Evolutionary conservation across 306 rosid species (phyloP).

Genomic region (Cucumis hystrix): DNA sequence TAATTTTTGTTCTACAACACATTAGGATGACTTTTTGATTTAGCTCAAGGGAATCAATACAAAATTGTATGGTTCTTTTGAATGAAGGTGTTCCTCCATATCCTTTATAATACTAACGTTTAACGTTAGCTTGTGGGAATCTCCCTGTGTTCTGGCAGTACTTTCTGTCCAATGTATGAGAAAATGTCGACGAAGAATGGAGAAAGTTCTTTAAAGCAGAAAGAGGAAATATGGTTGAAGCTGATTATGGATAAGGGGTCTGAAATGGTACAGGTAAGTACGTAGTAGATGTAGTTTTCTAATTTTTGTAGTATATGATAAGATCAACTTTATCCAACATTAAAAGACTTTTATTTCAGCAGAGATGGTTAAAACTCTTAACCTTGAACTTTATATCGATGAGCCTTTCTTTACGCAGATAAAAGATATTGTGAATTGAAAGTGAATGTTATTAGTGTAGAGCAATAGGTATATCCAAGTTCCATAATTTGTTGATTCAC

Average conservation of each 20-base stretch:
- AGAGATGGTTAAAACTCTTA: constrained; percentile 15
- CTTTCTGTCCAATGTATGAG: constrained; percentile 10
- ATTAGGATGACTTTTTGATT: background rate
- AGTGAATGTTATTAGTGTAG: background rate
- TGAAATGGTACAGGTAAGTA: constrained; percentile 40
- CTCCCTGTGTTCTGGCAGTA: no score
- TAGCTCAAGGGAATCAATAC: background rate
- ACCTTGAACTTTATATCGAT: constrained; percentile 41
- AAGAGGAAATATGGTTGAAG: no score
- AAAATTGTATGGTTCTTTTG: constrained; percentile 16
- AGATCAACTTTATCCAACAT: background rate
- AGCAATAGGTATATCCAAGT: background rate
- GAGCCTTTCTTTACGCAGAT: constrained; percentile 61
- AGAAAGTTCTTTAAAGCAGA: constrained; percentile 25
- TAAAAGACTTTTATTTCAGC: background rate
- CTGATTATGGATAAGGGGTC: no score
- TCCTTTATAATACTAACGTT: constrained; percentile 54
- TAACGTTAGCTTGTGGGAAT: no score
- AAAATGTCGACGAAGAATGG: constrained; percentile 6
- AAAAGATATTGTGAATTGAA: constrained; percentile 28
- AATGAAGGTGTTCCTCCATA: constrained; percentile 52
- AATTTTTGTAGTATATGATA: background rate
- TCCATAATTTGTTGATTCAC: background rate
- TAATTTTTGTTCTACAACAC: no score
- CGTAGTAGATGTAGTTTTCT: background rate